These are phyloP conservation scores for Cryptosporidium xiaoi DNA, from an alignment of 169 alveolate genomes.

Conservation along the genomic window DNA sequence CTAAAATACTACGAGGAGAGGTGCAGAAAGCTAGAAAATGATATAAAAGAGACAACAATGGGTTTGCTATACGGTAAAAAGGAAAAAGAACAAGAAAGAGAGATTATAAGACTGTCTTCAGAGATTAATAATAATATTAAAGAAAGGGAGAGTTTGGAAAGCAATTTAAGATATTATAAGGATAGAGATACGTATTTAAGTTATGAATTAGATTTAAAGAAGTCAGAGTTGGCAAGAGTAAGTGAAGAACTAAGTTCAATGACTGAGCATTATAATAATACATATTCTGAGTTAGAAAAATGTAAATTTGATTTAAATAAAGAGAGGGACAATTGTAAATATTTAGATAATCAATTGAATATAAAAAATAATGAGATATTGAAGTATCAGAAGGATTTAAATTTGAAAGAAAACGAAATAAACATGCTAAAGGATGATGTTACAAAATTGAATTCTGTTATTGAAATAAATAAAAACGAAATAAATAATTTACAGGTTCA, in stretches of 20 bases:
- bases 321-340: conserved; percentile 19
- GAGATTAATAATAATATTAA: conserved; percentile 10
- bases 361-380: conserved; percentile 19
- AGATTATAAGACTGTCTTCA: conserved; percentile 16
- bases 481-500: conserved; percentile 8
- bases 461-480: conserved; percentile 25
- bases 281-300: conserved; percentile 42
- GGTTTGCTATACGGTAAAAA: conserved; percentile 48
- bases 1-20: conserved; percentile 48
- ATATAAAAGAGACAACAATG: conserved; percentile 46
- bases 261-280: conserved; percentile 9
- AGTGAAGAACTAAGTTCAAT: conserved; percentile 7
- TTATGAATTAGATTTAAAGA: conserved; percentile 27
- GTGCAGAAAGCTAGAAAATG: conserved; percentile 57
- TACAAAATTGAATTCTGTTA: conserved; percentile 8
- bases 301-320: conserved; percentile 34
- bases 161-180: conserved; percentile 30
- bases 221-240: conserved; percentile 3
- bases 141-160: conserved; percentile 19
- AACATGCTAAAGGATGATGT: conserved; percentile 25
- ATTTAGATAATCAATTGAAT: conserved; percentile 21
- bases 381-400: conserved; percentile 15
- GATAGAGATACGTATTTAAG: conserved; percentile 54
- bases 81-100: conserved; percentile 64
- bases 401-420: conserved; percentile 30